A percentile compares a stretch with the other conserved stretches of the same genome.
Conservation (phyloP, 179 eudicot genomes). For the Camellia oleifera region DNA sequence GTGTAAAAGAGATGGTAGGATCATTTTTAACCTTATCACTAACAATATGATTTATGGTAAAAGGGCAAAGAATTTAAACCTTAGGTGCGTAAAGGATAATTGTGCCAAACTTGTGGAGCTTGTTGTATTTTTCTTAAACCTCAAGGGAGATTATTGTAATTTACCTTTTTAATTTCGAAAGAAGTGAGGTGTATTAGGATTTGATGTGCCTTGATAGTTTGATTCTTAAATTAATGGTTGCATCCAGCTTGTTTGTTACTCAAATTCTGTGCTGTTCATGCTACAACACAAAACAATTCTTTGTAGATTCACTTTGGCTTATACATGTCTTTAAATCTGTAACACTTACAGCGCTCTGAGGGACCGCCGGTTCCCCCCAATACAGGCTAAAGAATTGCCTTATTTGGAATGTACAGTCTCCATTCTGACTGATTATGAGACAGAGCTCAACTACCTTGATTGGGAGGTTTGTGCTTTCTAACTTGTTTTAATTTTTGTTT, state of each 20-base stretch:
- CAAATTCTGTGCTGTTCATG: not conserved
- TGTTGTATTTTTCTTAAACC: no score
- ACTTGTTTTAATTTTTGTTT: conserved; percentile 5
- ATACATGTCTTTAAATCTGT: conserved; percentile 15
- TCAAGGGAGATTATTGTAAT: not conserved
- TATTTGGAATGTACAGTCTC: conserved; percentile 95
- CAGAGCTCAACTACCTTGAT: conserved; percentile 67
- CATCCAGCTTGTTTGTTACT: not conserved
- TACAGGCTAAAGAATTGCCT: conserved; percentile 90
- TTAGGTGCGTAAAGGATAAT: no score
- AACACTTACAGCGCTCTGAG: conserved; percentile 68
- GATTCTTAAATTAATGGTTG: not conserved
- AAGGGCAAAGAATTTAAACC: no score
- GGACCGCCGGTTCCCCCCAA: conserved; percentile 90
- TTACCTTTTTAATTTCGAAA: not conserved
- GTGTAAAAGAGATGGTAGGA: no score
- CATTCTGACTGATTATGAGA: conserved; percentile 76
- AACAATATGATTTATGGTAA: no score
- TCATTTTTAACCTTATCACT: no score
- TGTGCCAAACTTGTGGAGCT: no score
- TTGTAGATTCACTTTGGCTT: not conserved
- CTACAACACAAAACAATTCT: not conserved
- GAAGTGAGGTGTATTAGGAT: not conserved
- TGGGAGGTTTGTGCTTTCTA: conserved; percentile 84
- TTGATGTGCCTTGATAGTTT: not conserved